These are phyloP conservation scores for Torulaspora franciscae DNA, from an alignment of 805 yeast genomes.

Conservation along the genomic window DNA sequence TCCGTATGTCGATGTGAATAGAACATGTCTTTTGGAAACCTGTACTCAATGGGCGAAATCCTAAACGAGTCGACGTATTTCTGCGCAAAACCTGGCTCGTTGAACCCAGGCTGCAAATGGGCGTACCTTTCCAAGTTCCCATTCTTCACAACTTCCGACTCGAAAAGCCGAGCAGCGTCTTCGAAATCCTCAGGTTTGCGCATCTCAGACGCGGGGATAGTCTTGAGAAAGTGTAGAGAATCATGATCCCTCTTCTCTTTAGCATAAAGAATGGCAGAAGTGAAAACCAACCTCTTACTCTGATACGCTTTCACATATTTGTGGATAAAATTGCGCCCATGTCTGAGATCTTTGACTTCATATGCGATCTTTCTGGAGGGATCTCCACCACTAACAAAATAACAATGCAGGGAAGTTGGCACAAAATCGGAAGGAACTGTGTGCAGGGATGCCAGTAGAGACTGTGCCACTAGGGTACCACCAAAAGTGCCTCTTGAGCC, in stretches of 20 bases:
- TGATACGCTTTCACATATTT: slow-evolving; percentile 55
- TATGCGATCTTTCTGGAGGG: slow-evolving; percentile 45
- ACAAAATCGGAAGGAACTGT: slow-evolving; percentile 44
- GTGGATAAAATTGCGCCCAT: slow-evolving; percentile 49
- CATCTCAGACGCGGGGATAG: slow-evolving; percentile 34
- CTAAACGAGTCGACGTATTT: slow-evolving; percentile 34
- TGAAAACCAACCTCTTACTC: slow-evolving; percentile 45
- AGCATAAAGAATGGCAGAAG: slow-evolving; percentile 48
- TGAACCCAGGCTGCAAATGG: slow-evolving; percentile 8
- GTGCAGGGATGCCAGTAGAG: slow-evolving; percentile 54
- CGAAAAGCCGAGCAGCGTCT: slow-evolving; percentile 22
- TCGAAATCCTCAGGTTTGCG: slow-evolving; percentile 34
- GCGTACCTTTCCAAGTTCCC: slow-evolving; percentile 11
- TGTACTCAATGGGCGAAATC: slow-evolving; percentile 33
- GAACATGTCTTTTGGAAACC: slow-evolving; percentile 37
- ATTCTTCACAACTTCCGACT: slow-evolving; percentile 14
- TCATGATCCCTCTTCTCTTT: slow-evolving; percentile 13
- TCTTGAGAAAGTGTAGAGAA: slow-evolving; percentile 24
- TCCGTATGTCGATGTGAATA: slow-evolving; percentile 18
- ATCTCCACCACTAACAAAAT: slow-evolving; percentile 54
- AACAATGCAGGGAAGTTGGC: slow-evolving; percentile 60
- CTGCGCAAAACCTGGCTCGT: slow-evolving; percentile 6
- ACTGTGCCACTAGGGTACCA: slow-evolving; percentile 63
- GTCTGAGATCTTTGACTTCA: slow-evolving; percentile 48
- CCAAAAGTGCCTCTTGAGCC: slow-evolving; percentile 68